Base-by-base conservation (phyloP, 495 filamentous ascomycete species). In the Diplogelasinospora grovesii region DNA sequence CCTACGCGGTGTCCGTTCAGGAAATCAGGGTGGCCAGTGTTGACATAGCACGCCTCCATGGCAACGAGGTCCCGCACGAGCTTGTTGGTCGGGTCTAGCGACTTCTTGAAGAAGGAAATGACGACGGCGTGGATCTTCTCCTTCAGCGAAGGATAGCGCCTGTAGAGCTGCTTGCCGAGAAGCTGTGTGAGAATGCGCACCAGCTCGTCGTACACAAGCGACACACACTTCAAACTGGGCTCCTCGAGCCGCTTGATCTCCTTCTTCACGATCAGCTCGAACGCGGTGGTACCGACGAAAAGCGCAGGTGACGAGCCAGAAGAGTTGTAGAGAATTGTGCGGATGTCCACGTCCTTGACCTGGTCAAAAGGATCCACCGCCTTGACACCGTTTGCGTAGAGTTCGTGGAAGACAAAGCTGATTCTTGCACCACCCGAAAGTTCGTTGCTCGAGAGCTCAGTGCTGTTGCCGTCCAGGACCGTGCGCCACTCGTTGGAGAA, bases 11-110 rank as follows among this genome's bases (percentile, higher is more conserved):
- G 88, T 24, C 93, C 93, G 55, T 95, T 97, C 29, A 99, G 70
- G 66, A 99, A 99, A 60, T 99, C 93, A 14, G 93, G 93, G 59
- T 99, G 93, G 5, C 86, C 93, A 26, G 93, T 99, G 68, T 99
- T 99, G 71, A 99, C 83, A 57, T 99, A 99, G 65, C 85, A 90
- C 10, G 90, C 56, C 61, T 99, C 93, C 93, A 97, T 97, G 8
- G 80, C 61, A 22, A 99, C 92, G 39, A 99, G 67, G 61, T 99
- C 93, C 52, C 65, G 77, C 42, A 99, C 93, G 37, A 99, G 76
- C 73, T 97, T 99, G 64, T 95, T 97, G 21, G 90, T 93, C 11
- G 93, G 93, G 22, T 93, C 87, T 81, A 96, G 93, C 31, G 85
- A 78, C 69, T 93, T 95, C 70, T 97, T 97, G 75, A 95, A 96